phyloP scores from a whole-genome alignment of 192 early-diverging fungal genomes.

The Linderina pennispora region DNA sequence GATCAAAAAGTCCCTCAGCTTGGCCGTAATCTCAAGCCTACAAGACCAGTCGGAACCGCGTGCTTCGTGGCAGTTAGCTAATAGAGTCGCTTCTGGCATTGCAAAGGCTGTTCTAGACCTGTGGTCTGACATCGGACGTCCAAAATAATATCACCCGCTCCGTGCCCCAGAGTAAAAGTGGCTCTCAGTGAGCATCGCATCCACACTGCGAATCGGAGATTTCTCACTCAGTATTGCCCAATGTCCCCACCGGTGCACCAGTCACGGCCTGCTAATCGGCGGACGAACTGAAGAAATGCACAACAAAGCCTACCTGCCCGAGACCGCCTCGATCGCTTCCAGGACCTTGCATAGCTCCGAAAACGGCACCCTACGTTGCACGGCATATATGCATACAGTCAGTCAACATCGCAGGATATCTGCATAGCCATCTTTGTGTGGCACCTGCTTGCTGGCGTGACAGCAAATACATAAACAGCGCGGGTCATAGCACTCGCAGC shows the following conservation, averaged over 20 bases:
- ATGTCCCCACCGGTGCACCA: background rate
- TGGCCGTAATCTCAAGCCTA: conserved; percentile 37
- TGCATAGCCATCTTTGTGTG: background rate
- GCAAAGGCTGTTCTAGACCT: too few relatives aligned
- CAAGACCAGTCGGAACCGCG: too few relatives aligned
- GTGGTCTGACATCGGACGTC: too few relatives aligned
- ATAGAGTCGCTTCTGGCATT: too few relatives aligned
- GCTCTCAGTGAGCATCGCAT: too few relatives aligned
- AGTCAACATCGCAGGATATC: background rate
- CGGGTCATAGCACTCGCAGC: background rate
- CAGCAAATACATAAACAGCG: background rate
- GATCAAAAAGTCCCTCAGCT: conserved; percentile 22
- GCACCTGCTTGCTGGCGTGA: background rate
- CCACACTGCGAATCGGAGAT: background rate
- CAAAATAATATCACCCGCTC: too few relatives aligned
- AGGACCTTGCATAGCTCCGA: conserved; percentile 85
- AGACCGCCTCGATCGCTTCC: conserved; percentile 80
- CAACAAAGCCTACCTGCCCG: conserved; percentile 62
- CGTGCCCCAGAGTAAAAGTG: too few relatives aligned
- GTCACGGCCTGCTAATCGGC: background rate
- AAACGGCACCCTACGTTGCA: conserved; percentile 52
- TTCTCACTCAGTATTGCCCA: background rate
- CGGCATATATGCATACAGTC: background rate
- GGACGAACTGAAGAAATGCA: background rate
- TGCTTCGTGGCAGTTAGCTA: too few relatives aligned